Base-by-base conservation (phyloP, 805 yeast genomes). In the Yarrowia osloensis region DNA sequence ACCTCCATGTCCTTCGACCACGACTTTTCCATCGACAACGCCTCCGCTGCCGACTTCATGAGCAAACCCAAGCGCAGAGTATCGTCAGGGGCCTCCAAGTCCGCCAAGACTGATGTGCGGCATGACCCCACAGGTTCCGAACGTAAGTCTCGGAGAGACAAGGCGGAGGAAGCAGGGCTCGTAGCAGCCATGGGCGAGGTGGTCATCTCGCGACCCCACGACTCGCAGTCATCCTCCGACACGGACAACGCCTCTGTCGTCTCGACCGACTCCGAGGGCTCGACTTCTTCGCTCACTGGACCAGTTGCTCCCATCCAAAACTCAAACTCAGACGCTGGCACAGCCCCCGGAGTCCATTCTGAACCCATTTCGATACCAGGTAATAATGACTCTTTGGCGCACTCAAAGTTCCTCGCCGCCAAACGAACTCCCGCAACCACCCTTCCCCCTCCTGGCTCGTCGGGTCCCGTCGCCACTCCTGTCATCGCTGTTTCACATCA, bases 1-100 rank as follows among this genome's bases (percentile, higher is more conserved):
- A 39, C 63, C 35, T 39, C 63, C 35, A 57, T 57, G 63, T 39
- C 49, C 19, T 57, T 57, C 11, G 54, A 61, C 42, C 54, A 61
- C 42, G 66, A 61, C 54, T 61, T 61, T 26, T 44, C 52, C 24
- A 61, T 61, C 33, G 66, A 61, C 54, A 61, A 46, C 42, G 66
- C 66, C 54, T 44, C 54, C 17, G 66, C 66, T 6, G 66, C 54
- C 22, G 66, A 61, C 44, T 61, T 61, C 33, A 44, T 44, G 54
- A 61, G 66, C 52, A 61, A 61, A 21, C 37, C 63, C 37, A 57
- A 57, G 28, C 57, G 29, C 40, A 50, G 57, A 50, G 57, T 50
- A 13, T 31, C 57, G 17, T 50, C 57, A 33, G 57, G 57, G 40
- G 57, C 21, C 17, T 21, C 40, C 21, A 50, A 50, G 40, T 12